These are phyloP conservation scores for Hanseniaspora meyeri DNA, from an alignment of 805 yeast genomes.

Conservation along the genomic window DNA sequence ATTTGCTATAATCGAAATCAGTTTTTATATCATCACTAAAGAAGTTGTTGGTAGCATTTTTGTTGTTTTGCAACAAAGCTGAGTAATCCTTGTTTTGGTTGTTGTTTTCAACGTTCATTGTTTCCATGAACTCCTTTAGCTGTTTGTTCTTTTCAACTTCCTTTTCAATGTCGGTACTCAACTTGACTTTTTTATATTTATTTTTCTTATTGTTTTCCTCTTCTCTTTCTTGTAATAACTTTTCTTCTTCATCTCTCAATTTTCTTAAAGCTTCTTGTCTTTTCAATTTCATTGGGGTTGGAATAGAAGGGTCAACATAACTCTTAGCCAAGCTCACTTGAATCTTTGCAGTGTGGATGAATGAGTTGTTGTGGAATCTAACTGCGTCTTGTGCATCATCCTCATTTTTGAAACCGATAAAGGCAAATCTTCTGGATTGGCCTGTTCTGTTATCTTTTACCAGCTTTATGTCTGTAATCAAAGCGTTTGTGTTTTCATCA, in stretches of 20 bases:
- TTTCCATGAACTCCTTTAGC: constrained; percentile 67
- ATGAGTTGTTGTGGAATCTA: constrained; percentile 60
- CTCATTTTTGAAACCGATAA: constrained; percentile 67
- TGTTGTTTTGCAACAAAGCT: constrained; percentile 39
- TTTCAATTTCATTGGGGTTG: constrained; percentile 48
- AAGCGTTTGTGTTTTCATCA: constrained; percentile 29
- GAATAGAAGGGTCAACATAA: constrained; percentile 71
- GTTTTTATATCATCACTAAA: constrained; percentile 24
- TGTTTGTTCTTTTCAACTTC: constrained; percentile 55
- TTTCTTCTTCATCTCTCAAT: constrained; percentile 38
- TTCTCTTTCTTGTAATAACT: constrained; percentile 33
- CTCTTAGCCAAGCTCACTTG: constrained; percentile 75
- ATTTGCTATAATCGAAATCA: constrained; percentile 25
- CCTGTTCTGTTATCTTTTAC: constrained; percentile 65
- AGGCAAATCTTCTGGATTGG: constrained; percentile 83
- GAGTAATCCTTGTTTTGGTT: constrained; percentile 45
- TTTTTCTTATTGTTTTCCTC: constrained; percentile 28
- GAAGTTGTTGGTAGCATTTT: constrained; percentile 11
- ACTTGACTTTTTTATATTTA: constrained; percentile 22
- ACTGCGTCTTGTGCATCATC: constrained; percentile 72
- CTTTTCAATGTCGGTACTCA: constrained; percentile 34
- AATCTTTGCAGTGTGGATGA: constrained; percentile 69
- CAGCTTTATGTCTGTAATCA: constrained; percentile 78
- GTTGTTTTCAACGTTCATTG: constrained; percentile 53
- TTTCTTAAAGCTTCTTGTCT: constrained; percentile 39